These are phyloP conservation scores for Asclepias syriaca DNA, from an alignment of 257 asterid species.

Conservation along the genomic window DNA sequence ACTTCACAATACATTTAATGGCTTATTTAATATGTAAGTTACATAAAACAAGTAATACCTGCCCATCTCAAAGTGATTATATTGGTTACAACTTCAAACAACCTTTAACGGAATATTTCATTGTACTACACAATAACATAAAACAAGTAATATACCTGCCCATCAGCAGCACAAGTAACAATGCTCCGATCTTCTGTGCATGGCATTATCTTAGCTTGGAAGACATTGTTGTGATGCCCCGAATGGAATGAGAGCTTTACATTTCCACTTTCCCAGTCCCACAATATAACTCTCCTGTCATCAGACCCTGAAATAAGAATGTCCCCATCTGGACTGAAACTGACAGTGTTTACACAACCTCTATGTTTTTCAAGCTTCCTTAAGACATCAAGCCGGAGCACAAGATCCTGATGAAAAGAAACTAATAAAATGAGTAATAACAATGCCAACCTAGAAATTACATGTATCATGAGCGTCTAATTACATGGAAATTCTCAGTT, in stretches of 20 bases:
- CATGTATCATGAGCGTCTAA: background rate
- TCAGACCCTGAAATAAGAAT: conserved; percentile 84
- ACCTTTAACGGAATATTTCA: background rate
- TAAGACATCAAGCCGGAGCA: conserved; percentile 67
- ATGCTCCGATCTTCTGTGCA: conserved; percentile 72
- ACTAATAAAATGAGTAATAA: conserved; percentile 1
- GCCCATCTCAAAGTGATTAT: conserved; percentile 52
- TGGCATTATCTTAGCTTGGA: conserved; percentile 92
- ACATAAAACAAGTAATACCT: conserved; percentile 39
- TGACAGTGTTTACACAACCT: conserved; percentile 82
- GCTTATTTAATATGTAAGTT: background rate
- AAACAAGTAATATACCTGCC: conserved; percentile 52
- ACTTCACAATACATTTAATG: background rate
- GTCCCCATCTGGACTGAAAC: conserved; percentile 74
- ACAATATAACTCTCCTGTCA: conserved; percentile 70
- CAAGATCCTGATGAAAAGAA: conserved; percentile 53
- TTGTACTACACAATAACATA: conserved; percentile 3
- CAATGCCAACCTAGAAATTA: background rate
- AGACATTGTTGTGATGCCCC: conserved; percentile 73
- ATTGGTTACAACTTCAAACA: background rate
- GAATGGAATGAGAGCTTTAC: conserved; percentile 62
- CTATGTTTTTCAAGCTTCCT: conserved; percentile 67
- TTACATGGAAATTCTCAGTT: background rate
- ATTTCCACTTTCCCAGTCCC: conserved; percentile 92
- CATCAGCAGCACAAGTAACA: conserved; percentile 95